Evolutionary conservation across 2,329 filamentous ascomycete genomes (phyloP).

Genomic region (Aspergillus fijiensis): DNA sequence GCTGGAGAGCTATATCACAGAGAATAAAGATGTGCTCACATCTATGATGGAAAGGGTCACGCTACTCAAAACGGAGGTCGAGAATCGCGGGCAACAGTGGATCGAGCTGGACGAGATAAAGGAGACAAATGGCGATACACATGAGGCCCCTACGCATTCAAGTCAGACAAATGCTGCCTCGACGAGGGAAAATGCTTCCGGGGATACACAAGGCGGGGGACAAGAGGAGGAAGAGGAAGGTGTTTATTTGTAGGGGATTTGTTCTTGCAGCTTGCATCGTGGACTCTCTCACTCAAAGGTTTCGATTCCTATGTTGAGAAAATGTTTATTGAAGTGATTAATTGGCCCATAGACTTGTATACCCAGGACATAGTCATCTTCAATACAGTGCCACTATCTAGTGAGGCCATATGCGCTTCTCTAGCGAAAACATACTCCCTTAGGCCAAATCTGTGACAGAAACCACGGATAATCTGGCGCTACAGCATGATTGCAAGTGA

Average conservation of each 20-base stretch:
- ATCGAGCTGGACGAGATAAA: constrained; percentile 30
- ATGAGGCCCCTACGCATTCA: neutral
- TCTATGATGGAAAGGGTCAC: constrained; percentile 57
- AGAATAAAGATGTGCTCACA: constrained; percentile 58
- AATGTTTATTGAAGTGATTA: neutral
- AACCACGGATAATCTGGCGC: too few species aligned
- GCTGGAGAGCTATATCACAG: constrained; percentile 46
- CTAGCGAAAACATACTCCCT: neutral
- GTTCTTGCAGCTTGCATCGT: neutral
- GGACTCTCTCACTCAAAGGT: neutral
- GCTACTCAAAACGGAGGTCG: constrained; percentile 53
- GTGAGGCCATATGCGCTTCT: neutral
- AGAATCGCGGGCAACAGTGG: constrained; percentile 57
- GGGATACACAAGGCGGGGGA: neutral
- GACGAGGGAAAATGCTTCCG: neutral
- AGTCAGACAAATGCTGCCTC: neutral
- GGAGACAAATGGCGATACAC: neutral
- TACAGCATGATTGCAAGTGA: too few species aligned
- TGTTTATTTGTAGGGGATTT: neutral
- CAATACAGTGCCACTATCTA: neutral
- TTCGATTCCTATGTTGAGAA: neutral
- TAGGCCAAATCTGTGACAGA: too few species aligned
- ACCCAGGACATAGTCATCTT: neutral
- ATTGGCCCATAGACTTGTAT: neutral
- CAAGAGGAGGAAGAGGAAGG: neutral